phyloP scores from a whole-genome alignment of 305 asterid genomes.

The Coffea humblotiana region DNA sequence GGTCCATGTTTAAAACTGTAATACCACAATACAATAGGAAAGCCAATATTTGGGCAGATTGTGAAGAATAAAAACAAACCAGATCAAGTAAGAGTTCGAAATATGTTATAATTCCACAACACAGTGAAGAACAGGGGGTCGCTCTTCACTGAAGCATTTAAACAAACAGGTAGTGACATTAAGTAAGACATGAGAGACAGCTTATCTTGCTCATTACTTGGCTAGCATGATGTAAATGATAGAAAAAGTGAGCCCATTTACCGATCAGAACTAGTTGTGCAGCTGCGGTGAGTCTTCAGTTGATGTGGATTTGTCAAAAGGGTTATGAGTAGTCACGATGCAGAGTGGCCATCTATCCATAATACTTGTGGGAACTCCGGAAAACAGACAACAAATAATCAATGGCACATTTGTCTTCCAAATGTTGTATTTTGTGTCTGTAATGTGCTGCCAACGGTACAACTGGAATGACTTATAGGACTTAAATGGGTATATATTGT shows the following conservation, averaged over 20 bases:
- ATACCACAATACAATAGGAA: background rate
- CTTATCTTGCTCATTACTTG: background rate
- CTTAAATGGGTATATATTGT: too few species aligned
- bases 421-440: too few species aligned
- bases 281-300: background rate
- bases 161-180: background rate
- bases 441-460: too few species aligned
- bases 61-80: background rate
- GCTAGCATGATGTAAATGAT: background rate
- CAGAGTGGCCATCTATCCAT: background rate
- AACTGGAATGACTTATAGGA: too few species aligned
- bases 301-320: background rate
- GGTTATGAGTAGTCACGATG: background rate
- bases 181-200: background rate
- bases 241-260: background rate
- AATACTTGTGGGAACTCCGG: too few species aligned
- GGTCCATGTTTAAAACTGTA: background rate
- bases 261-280: background rate
- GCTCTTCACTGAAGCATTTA: slow-evolving; percentile 9
- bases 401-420: too few species aligned
- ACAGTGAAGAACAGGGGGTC: background rate
- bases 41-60: background rate
- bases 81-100: background rate
- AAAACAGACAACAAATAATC: too few species aligned
- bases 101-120: background rate